These are phyloP conservation scores for Orbilia oligospora DNA, from an alignment of 2,329 filamentous ascomycete species.

Conservation along the genomic window DNA sequence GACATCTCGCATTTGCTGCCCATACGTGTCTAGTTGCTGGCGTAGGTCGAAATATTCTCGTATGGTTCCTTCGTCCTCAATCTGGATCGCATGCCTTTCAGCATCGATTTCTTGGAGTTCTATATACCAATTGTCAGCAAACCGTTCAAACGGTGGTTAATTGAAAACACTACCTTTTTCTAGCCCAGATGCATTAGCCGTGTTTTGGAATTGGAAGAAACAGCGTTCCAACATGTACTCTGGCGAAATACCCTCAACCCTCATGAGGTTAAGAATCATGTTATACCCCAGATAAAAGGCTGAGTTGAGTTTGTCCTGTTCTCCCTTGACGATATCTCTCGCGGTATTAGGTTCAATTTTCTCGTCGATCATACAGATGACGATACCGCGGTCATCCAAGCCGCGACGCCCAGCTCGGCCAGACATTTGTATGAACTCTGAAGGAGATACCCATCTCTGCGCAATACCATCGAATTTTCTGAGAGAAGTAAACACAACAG, in stretches of 20 bases:
- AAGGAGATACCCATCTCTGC: constrained; percentile 87
- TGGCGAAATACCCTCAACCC: constrained; percentile 98
- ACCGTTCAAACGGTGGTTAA: not conserved
- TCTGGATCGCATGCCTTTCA: constrained; percentile 79
- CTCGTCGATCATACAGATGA: constrained; percentile 99
- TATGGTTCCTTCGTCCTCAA: constrained; percentile 87
- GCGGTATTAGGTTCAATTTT: constrained; percentile 95
- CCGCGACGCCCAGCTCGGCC: constrained; percentile 96
- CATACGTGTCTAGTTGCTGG: constrained; percentile 85
- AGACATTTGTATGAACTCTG: constrained; percentile 99
- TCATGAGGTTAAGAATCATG: constrained; percentile 96
- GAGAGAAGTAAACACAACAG: constrained; percentile 97
- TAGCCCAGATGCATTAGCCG: constrained; percentile 83
- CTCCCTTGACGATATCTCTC: constrained; percentile 93
- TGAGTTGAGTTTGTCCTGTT: constrained; percentile 97
- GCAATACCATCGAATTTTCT: constrained; percentile 91
- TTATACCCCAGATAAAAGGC: constrained; percentile 99
- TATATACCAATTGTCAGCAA: constrained; percentile 65
- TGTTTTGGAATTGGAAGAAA: constrained; percentile 98
- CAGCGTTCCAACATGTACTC: constrained; percentile 99
- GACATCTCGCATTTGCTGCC: constrained; percentile 89
- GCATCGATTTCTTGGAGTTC: constrained; percentile 84
- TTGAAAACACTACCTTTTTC: constrained; percentile 74
- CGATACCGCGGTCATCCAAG: constrained; percentile 96
- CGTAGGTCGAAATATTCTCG: constrained; percentile 94